Percentiles rank a stretch among this genome's conserved stretches.
Conservation (phyloP, 179 eudicot genomes). For the Heliamphora pulchella region DNA sequence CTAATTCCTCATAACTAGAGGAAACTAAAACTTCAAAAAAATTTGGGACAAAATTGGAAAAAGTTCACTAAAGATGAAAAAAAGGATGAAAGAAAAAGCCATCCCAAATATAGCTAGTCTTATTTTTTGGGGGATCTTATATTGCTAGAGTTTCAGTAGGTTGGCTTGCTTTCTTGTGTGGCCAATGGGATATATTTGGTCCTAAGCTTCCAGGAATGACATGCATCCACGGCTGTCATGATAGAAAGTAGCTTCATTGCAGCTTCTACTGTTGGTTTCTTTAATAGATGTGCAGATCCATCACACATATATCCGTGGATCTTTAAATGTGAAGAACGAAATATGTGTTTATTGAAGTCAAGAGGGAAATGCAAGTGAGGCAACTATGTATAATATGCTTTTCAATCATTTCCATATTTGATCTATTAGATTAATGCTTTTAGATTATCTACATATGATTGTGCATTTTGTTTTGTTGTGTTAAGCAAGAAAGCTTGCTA, state of each 20-base stretch:
- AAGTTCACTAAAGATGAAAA: too few relatives aligned
- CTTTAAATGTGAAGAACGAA: neutral
- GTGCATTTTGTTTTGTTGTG: neutral
- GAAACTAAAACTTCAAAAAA: too few relatives aligned
- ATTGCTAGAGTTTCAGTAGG: neutral
- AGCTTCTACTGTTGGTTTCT: neutral
- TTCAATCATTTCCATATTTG: neutral
- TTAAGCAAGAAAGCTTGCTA: neutral
- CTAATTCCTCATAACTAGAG: too few relatives aligned
- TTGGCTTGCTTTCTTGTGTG: neutral
- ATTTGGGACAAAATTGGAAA: too few relatives aligned
- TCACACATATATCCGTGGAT: neutral
- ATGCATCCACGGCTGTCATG: neutral
- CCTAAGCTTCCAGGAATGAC: neutral
- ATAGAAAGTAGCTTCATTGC: neutral
- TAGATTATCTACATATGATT: slow-evolving; percentile 7
- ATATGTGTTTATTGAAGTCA: neutral
- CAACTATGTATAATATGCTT: neutral
- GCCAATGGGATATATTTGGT: neutral
- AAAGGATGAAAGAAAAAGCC: too few relatives aligned
- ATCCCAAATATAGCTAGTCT: neutral
- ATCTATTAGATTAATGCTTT: slow-evolving; percentile 8
- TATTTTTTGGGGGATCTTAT: neutral
- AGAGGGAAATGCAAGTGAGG: neutral
- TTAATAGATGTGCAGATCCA: neutral